phyloP scores from a whole-genome alignment of 2,329 filamentous ascomycete species.

The Amesomyces nigricolor region DNA sequence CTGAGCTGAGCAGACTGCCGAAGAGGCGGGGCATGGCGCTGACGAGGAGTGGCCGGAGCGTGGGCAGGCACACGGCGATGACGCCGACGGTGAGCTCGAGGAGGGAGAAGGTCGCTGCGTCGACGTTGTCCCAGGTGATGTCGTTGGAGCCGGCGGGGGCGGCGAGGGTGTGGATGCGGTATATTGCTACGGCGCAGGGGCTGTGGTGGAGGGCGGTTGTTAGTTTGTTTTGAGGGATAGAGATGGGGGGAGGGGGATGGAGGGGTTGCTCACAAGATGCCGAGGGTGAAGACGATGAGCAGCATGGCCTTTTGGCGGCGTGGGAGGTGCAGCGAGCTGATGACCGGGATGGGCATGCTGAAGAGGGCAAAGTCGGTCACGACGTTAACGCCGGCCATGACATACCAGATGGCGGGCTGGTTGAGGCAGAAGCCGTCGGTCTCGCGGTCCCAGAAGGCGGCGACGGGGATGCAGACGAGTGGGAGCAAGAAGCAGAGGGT shows the following conservation, averaged over 20 bases:
- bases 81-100: constrained; percentile 37
- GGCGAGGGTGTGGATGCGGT: constrained; percentile 32
- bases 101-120: constrained; percentile 35
- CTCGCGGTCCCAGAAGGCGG: constrained; percentile 20
- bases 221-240: not conserved
- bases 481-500: constrained; percentile 19
- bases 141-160: constrained; percentile 28
- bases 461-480: constrained; percentile 18
- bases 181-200: constrained; percentile 29
- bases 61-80: constrained; percentile 37
- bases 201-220: not conserved
- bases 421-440: constrained; percentile 19
- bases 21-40: constrained; percentile 20
- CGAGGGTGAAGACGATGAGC: constrained; percentile 23
- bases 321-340: constrained; percentile 33
- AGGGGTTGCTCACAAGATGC: constrained; percentile 19
- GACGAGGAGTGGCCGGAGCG: constrained; percentile 32
- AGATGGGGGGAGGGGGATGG: not conserved
- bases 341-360: constrained; percentile 35
- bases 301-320: constrained; percentile 20
- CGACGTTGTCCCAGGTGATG: constrained; percentile 31
- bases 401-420: constrained; percentile 24
- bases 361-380: constrained; percentile 35
- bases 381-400: constrained; percentile 32
- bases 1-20: constrained; percentile 10